Evolutionary conservation across 2,329 filamentous ascomycete genomes (phyloP), one percentile per base, ranked within the genome.

Genomic region (Pleoardoris graminearum): DNA sequence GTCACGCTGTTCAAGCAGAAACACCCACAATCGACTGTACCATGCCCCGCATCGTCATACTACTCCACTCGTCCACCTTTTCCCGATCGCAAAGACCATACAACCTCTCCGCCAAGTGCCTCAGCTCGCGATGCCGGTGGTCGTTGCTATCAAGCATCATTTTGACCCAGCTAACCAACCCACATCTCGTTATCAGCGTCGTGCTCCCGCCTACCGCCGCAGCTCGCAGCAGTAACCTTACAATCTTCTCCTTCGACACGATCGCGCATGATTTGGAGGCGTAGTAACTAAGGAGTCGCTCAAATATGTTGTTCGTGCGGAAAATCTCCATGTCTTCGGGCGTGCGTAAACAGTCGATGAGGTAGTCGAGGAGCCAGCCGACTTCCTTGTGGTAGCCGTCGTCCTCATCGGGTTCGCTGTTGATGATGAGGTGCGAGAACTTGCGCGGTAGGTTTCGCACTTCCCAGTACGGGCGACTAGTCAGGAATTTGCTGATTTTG

Each of bases 401-500:
- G 61, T 92, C 89, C 48, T 90, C 88, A 43, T 88, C 80, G 0
- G 91, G 89, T 55, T 86, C 82, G 47, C 85, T 84, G n/a, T 93
- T 79, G 7, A 94, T 82, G 21, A 94, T 83, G 66, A 85, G 86
- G 53, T 89, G 84, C 16, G 86, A 75, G 78, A 83, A 85, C 66
- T 84, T 83, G 1, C 78, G 78, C 0, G 82, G 78, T 4, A 86
- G 70, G 39, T 81, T 81, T 23, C 72, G 72, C 10, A 80, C 68
- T 11, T 86, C 80, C 93, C 93, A 97, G 21, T 80, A 73, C 0
- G 93, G 92, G 0, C 85, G 83, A 46, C 85, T 85, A 19, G 90
- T 90, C 30, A 97, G 82, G 70, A 92, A 97, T 5, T 81, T 79
- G 76, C 96, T 96, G 73, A 94, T 77, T 69, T 96, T 96, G 52